phyloP scores from a whole-genome alignment of 2,329 filamentous ascomycete genomes.

The Botrytis sinoallii region DNA sequence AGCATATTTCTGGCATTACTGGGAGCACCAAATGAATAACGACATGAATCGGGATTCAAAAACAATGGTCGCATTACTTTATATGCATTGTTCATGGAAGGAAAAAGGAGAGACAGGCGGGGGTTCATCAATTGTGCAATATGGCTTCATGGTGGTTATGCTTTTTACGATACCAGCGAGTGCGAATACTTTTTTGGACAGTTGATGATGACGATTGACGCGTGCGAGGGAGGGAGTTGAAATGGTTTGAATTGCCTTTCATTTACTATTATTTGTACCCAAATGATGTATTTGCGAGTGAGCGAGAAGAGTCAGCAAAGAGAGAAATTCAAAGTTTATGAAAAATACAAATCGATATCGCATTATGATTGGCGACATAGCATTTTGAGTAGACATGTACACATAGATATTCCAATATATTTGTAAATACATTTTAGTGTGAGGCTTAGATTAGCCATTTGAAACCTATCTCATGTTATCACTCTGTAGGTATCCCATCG shows the following conservation, averaged over 20 bases:
- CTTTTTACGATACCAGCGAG: conserved; percentile 22
- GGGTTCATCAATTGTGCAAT: not conserved
- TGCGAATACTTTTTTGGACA: conserved; percentile 1
- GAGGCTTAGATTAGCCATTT: not conserved
- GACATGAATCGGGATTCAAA: not conserved
- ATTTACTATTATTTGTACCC: not conserved
- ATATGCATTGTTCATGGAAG: conserved; percentile 12
- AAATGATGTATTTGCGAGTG: conserved; percentile 6
- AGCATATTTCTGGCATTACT: conserved; percentile 14
- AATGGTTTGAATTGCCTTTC: not conserved
- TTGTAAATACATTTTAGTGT: not conserved
- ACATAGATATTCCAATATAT: not conserved
- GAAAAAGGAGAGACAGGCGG: not conserved
- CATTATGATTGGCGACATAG: not conserved
- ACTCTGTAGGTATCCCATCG: not conserved
- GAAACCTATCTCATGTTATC: not conserved
- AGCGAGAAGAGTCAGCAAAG: not conserved
- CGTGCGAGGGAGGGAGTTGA: not conserved
- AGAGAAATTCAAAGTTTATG: not conserved
- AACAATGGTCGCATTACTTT: not conserved
- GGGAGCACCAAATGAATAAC: conserved; percentile 9
- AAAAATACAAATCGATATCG: no score
- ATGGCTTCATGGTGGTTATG: conserved; percentile 12
- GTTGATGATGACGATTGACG: not conserved
- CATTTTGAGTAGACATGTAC: not conserved